Conservation (phyloP, 1,284 basidiomycete species). For the Ganoderma lucidum region DNA sequence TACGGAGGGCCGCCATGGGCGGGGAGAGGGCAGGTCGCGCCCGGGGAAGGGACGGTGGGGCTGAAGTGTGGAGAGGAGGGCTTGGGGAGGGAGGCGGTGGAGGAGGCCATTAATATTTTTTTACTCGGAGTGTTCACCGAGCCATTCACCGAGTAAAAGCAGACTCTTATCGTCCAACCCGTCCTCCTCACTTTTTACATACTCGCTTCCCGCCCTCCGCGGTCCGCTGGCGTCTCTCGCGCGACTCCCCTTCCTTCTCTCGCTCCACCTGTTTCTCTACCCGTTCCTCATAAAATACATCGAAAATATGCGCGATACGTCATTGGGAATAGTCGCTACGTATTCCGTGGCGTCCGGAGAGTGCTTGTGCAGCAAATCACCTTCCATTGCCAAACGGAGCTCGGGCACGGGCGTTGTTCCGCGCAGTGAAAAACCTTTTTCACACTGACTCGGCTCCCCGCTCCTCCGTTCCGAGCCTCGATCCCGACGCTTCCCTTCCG, state of each 20-base stretch:
- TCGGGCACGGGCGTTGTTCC: constrained; percentile 16
- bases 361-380: not conserved
- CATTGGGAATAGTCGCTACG: not conserved
- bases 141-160: constrained; percentile 73
- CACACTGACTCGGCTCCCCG: constrained; percentile 38
- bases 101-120: constrained; percentile 31
- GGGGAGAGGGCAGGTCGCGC: constrained; percentile 26
- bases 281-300: not conserved
- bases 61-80: constrained; percentile 29
- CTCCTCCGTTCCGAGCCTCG: constrained; percentile 31
- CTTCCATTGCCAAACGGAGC: constrained; percentile 30
- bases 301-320: not conserved
- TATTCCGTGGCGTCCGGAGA: not conserved
- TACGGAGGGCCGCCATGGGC: constrained; percentile 58
- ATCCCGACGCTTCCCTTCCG: constrained; percentile 28
- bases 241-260: constrained; percentile 5
- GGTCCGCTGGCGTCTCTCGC: constrained; percentile 30
- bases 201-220: constrained; percentile 26
- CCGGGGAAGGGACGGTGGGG: constrained; percentile 28
- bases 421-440: constrained; percentile 37
- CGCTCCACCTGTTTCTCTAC: not conserved
- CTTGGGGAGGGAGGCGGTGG: constrained; percentile 33
- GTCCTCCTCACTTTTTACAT: constrained; percentile 31
- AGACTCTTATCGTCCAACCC: constrained; percentile 41
- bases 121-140: constrained; percentile 54